Evolutionary conservation across 2,329 filamentous ascomycete species (phyloP).

Genomic region (Boeremia exigua): DNA sequence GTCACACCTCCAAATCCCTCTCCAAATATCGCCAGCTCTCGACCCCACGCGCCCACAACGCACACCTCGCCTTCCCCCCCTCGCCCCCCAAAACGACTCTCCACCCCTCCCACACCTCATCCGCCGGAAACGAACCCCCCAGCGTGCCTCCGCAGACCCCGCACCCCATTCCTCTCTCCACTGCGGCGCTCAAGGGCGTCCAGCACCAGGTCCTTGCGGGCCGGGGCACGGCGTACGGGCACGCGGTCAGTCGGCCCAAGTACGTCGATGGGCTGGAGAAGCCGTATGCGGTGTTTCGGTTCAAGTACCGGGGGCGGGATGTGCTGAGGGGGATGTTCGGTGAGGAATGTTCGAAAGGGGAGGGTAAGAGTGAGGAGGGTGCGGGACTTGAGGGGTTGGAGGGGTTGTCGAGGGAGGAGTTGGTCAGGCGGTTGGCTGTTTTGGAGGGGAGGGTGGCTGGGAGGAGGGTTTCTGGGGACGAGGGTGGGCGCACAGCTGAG

Average conservation of each 20-base stretch:
- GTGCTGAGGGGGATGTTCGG: slow-evolving; percentile 33
- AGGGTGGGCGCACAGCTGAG: slow-evolving; percentile 13
- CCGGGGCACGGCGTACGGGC: slow-evolving; percentile 40
- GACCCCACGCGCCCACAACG: slow-evolving; percentile 19
- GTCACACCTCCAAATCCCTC: slow-evolving; percentile 19
- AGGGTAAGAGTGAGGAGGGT: slow-evolving; percentile 12
- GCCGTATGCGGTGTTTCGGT: slow-evolving; percentile 56
- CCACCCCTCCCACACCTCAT: background rate
- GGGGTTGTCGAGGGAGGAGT: background rate
- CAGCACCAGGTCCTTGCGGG: slow-evolving; percentile 2
- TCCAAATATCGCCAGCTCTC: slow-evolving; percentile 15
- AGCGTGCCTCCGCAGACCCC: background rate
- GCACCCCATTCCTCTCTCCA: background rate
- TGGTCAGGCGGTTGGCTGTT: slow-evolving; percentile 8
- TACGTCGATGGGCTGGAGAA: slow-evolving; percentile 49
- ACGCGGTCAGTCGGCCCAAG: slow-evolving; percentile 45
- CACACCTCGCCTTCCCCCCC: slow-evolving; percentile 40
- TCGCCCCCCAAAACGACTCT: background rate
- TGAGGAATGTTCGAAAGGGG: slow-evolving; percentile 18
- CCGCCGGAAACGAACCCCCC: background rate
- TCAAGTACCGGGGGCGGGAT: slow-evolving; percentile 51
- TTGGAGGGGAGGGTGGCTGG: slow-evolving; percentile 21
- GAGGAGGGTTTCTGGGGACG: slow-evolving; percentile 2
- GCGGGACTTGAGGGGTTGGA: slow-evolving; percentile 23
- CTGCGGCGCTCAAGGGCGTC: background rate